These are phyloP conservation scores for Saccharomycopsis crataegensis DNA, from an alignment of 1,139 yeast species.

Conservation along the genomic window DNA sequence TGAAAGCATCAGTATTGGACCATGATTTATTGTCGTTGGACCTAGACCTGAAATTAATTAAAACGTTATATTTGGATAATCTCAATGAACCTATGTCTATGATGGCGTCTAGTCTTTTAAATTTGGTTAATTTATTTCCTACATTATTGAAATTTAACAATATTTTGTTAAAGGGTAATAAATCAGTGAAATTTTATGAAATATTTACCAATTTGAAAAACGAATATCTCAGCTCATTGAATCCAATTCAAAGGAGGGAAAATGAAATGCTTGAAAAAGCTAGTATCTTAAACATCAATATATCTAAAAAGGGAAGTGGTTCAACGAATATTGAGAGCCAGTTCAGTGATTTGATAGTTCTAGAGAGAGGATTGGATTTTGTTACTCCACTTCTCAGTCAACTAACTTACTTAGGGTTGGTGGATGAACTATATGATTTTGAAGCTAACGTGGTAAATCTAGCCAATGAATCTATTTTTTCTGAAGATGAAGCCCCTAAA, in stretches of 20 bases:
- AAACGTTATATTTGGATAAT: constrained; percentile 30
- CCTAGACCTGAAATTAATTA: constrained; percentile 10
- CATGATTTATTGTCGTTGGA: constrained; percentile 26
- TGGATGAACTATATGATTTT: constrained; percentile 62
- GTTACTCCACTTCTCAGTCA: constrained; percentile 69
- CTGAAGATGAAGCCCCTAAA: constrained; percentile 2
- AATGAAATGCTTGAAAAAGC: constrained; percentile 24
- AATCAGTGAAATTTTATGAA: constrained; percentile 35
- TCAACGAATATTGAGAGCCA: constrained; percentile 26
- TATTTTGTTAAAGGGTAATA: constrained; percentile 38
- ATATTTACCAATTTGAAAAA: constrained; percentile 27
- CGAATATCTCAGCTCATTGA: constrained; percentile 26
- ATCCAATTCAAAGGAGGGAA: constrained; percentile 25
- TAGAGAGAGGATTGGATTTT: constrained; percentile 74
- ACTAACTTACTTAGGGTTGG: constrained; percentile 72
- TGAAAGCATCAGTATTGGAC: constrained; percentile 21
- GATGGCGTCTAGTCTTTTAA: constrained; percentile 31
- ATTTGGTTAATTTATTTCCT: constrained; percentile 26
- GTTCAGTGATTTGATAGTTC: constrained; percentile 53
- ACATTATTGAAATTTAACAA: constrained; percentile 36
- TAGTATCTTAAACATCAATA: constrained; percentile 22
- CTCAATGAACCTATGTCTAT: constrained; percentile 32
- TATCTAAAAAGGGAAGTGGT: constrained; percentile 32
- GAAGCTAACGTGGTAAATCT: constrained; percentile 41
- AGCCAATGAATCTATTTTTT: constrained; percentile 26